Base-by-base conservation (phyloP, 2,329 filamentous ascomycete genomes). In the Penicillium oxalicum region DNA sequence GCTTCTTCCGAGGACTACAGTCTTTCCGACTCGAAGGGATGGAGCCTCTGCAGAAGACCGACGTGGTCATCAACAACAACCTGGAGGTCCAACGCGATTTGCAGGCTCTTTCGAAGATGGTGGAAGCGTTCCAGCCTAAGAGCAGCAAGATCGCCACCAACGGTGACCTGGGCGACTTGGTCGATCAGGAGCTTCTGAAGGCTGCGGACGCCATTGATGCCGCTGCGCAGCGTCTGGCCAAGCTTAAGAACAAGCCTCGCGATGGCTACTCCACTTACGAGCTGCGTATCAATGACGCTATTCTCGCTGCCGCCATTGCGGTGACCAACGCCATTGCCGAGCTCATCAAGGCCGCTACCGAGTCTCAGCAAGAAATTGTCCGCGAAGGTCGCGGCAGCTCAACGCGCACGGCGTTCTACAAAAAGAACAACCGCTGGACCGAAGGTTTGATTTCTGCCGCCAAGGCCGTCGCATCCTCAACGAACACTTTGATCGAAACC, bases 401-500 rank as follows among this genome's bases (percentile, higher is more conserved):
- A 44, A 94, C 89, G 39, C 82, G 85, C 49, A 94, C 91, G 2
- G 90, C 91, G 25, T 98, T 98, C 71, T 98, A 98, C 83, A 97
- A 97, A 80, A 97, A 97, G 77, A 96, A 98, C 80, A 98, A 97
- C 74, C 83, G 93, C 45, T 98, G 93, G 93, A 98, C 93, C 0
- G 93, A 98, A 66, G 93, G 93, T 41, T 82, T 98, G 52, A 96
- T 98, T 66, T 95, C 89, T 34, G 93, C 93, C 0, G 91, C 93
- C 56, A 98, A 98, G 74, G 93, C 93, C 0, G 93, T 98, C 13
- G 93, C 93, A 3, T 80, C 81, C 1, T 94, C 90, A 12, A 98
- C 93, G 9, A 97, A 96, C 73, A 93, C 86, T 37, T 81, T 98
- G 58, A 98, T 98, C 63, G 93, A 98, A 77, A 98, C 93, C 5